Base-by-base conservation (phyloP, 345 rosid genomes). In the Camelina neglecta region DNA sequence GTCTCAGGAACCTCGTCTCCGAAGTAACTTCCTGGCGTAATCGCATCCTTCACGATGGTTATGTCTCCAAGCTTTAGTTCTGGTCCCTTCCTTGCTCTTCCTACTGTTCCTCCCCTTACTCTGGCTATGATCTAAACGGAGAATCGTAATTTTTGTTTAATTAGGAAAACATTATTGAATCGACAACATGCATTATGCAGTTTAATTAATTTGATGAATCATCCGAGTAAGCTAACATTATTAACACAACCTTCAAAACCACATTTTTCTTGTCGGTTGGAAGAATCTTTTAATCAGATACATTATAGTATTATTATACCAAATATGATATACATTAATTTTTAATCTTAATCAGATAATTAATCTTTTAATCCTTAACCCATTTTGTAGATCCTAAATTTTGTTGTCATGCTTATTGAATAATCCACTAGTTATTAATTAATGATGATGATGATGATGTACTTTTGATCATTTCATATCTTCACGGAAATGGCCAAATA, bases 91-190 rank as follows among this genome's bases (percentile, higher is more conserved):
- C 60, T 76, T 0, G 97, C 82, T 78, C 87, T 89, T 54, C 96
- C 91, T 0, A 92, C 92, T 58, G 81, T 86, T 45, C 98, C 97
- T 41, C 97, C 97, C 69, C 90, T 61, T n/a, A 96, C 86, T 72
- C 91, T 84, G 49, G 96, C 91, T 86, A 94, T 53, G 39, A 94
- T 89, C 98, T 93, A 82, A 0, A 36, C 38, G 13, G 4, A 6
- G 23, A 0, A 2, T 44, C 4, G 0, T 2, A 4, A 7, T n/a
- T 11, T 35, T 7, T 35, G 18, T 7, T 35, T 39, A 7, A 8
- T 65, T 35, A 56, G 65, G 55, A 7, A 4, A 18, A 24, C 6
- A 11, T 12, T 13, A 11, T 54, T 54, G 16, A 8, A 16, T 8
- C 23, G 7, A 48, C 21, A n/a, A 18, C 23, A 16, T 18, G 21